Conservation (phyloP, 75 land plant genomes). For the Ceratopteris richardii region DNA sequence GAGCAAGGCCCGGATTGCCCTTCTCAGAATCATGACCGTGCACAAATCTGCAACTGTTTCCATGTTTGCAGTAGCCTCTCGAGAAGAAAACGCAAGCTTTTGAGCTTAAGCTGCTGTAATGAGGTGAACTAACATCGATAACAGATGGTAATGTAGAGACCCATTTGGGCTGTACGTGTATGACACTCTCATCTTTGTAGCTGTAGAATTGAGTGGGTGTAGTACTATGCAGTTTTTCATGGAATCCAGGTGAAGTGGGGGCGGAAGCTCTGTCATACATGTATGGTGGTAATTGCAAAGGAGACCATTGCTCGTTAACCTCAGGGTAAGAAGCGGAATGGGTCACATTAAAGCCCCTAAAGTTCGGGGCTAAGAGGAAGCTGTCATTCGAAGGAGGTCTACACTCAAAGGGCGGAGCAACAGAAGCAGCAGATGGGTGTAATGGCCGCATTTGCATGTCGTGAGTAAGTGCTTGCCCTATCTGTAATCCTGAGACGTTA, state of each 20-base stretch:
- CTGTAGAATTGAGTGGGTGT: constrained; percentile 10
- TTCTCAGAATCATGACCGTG: constrained; percentile 46
- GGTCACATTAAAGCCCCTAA: not conserved
- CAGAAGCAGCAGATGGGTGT: not conserved
- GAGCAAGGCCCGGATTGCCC: constrained; percentile 1
- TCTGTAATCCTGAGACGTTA: not conserved
- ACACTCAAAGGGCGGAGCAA: not conserved
- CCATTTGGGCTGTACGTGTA: constrained; percentile 6
- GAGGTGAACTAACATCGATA: constrained; percentile 5
- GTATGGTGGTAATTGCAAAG: not conserved
- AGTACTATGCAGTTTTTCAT: constrained; percentile 7
- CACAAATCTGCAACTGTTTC: constrained; percentile 61
- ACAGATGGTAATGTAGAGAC: constrained; percentile 6
- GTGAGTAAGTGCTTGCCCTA: not conserved
- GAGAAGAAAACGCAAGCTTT: constrained; percentile 65
- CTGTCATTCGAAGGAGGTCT: not conserved
- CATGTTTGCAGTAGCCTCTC: constrained; percentile 86
- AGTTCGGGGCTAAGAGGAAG: not conserved
- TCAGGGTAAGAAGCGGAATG: no score
- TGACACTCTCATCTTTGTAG: constrained; percentile 7
- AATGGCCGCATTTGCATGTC: not conserved
- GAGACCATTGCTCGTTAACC: not conserved
- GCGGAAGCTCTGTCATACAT: not conserved
- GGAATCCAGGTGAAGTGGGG: constrained; percentile 14
- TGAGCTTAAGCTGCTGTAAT: constrained; percentile 11